Percentiles rank a stretch among this genome's conserved stretches.
These are phyloP conservation scores for Fusarium metavorans DNA, from an alignment of 2,329 filamentous ascomycete species.

Conservation along the genomic window DNA sequence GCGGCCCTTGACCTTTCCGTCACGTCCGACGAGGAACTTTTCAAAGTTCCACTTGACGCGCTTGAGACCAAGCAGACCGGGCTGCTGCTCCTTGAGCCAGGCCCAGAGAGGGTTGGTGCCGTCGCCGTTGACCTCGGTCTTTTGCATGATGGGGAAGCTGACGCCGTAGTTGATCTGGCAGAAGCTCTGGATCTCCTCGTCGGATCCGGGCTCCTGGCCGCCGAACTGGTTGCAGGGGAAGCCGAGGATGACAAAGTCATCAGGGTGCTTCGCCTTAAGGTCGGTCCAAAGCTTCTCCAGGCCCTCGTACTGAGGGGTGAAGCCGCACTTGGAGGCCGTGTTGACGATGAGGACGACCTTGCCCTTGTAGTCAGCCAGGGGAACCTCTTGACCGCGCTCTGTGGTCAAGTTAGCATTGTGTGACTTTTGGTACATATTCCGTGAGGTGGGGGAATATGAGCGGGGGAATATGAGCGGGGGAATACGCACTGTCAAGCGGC, in stretches of 20 bases:
- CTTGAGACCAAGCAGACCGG: slow-evolving; percentile 89
- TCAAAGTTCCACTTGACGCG: slow-evolving; percentile 99
- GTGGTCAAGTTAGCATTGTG: slow-evolving; percentile 26
- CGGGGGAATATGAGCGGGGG: slow-evolving; percentile 1
- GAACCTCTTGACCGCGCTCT: slow-evolving; percentile 74
- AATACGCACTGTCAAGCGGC: slow-evolving; percentile 79
- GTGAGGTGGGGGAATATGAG: neutral
- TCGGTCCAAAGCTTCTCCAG: slow-evolving; percentile 92
- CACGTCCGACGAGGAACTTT: slow-evolving; percentile 90
- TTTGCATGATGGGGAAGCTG: slow-evolving; percentile 89
- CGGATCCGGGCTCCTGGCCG: slow-evolving; percentile 85
- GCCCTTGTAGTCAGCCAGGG: slow-evolving; percentile 79
- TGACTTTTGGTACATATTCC: neutral
- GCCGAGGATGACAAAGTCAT: slow-evolving; percentile 88
- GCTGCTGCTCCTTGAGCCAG: slow-evolving; percentile 79
- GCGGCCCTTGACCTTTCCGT: slow-evolving; percentile 85
- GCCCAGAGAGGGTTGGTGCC: slow-evolving; percentile 82
- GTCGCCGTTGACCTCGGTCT: slow-evolving; percentile 94
- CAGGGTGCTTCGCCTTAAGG: slow-evolving; percentile 74
- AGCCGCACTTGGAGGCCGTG: slow-evolving; percentile 98
- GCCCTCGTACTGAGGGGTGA: slow-evolving; percentile 93
- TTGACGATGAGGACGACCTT: slow-evolving; percentile 98
- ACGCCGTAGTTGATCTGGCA: slow-evolving; percentile 95
- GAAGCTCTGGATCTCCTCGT: slow-evolving; percentile 85
- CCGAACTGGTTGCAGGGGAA: slow-evolving; percentile 99